A percentile compares a stretch with the other conserved stretches of the same genome.
Evolutionary conservation across 2,329 filamentous ascomycete species (phyloP).

Genomic region (Aspergillus arachidicola): DNA sequence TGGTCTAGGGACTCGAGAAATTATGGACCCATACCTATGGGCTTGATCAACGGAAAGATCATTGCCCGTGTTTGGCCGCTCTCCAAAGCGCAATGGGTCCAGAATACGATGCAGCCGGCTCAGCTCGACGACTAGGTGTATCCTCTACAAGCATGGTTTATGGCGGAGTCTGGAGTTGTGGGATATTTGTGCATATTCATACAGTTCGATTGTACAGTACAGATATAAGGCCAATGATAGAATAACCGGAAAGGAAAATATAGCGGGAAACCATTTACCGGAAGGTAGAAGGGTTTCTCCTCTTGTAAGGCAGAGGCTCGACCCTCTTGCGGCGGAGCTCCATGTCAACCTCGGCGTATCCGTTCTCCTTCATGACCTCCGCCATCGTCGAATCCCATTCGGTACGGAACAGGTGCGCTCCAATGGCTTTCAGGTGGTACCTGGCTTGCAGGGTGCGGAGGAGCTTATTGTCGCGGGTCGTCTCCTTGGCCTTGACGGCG

Average conservation of each 20-base stretch:
- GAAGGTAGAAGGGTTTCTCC: constrained; percentile 54
- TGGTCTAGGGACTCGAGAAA: constrained; percentile 83
- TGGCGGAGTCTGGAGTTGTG: constrained; percentile 33
- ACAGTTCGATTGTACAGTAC: constrained; percentile 48
- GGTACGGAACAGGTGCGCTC: constrained; percentile 83
- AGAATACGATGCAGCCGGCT: constrained; percentile 40
- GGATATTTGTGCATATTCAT: constrained; percentile 43
- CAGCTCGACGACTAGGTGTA: constrained; percentile 18
- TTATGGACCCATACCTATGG: constrained; percentile 85
- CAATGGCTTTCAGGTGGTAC: constrained; percentile 71
- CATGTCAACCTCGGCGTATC: constrained; percentile 73
- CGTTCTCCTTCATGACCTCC: constrained; percentile 81
- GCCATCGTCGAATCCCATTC: constrained; percentile 87
- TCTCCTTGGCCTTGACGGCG: constrained; percentile 55
- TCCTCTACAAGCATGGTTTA: constrained; percentile 4
- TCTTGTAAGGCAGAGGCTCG: constrained; percentile 67
- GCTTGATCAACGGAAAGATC: constrained; percentile 80
- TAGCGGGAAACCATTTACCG: constrained; percentile 32
- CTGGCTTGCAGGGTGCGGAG: constrained; percentile 74
- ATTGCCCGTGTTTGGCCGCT: constrained; percentile 54
- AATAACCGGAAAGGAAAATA: constrained; percentile 18
- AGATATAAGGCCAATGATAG: constrained; percentile 33
- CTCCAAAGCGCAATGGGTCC: constrained; percentile 38
- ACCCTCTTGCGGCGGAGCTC: constrained; percentile 83
- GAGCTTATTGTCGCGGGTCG: constrained; percentile 68